phyloP scores from a whole-genome alignment of 2,329 filamentous ascomycete species.

The Verticillium tricorpus region DNA sequence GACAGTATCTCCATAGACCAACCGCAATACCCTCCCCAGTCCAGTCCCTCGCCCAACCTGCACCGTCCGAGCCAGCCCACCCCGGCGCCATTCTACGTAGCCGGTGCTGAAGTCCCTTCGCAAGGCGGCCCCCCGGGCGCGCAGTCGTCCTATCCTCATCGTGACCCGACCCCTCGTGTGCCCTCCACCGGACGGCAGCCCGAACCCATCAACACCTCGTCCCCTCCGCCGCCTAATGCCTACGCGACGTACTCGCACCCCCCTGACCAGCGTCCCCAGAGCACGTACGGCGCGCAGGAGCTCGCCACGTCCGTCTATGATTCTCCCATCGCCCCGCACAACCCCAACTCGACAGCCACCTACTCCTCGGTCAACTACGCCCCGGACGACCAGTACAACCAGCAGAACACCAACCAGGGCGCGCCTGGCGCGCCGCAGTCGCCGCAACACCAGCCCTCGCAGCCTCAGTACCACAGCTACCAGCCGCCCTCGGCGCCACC shows the following conservation, averaged over 20 bases:
- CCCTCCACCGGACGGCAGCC: conserved; percentile 43
- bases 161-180: conserved; percentile 46
- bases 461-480: conserved; percentile 39
- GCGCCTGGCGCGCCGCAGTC: conserved; percentile 19
- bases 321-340: conserved; percentile 59
- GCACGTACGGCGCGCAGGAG: conserved; percentile 71
- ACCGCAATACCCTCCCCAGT: conserved; percentile 36
- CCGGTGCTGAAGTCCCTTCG: conserved; percentile 50
- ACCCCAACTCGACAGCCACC: conserved; percentile 35
- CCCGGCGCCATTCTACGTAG: conserved; percentile 62
- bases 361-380: conserved; percentile 45
- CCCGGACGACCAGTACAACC: conserved; percentile 42
- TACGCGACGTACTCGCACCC: conserved; percentile 46
- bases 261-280: conserved; percentile 54
- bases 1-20: conserved; percentile 32
- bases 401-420: conserved; percentile 22
- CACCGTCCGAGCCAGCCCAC: conserved; percentile 45
- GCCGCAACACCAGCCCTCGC: conserved; percentile 19
- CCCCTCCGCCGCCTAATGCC: conserved; percentile 43
- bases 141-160: conserved; percentile 46
- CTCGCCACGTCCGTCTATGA: conserved; percentile 74
- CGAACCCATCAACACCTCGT: conserved; percentile 45
- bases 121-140: conserved; percentile 23
- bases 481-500: conserved; percentile 24
- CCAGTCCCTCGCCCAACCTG: conserved; percentile 50